These are phyloP conservation scores for Silene vulgaris DNA, from an alignment of 179 eudicot genomes.

Conservation along the genomic window DNA sequence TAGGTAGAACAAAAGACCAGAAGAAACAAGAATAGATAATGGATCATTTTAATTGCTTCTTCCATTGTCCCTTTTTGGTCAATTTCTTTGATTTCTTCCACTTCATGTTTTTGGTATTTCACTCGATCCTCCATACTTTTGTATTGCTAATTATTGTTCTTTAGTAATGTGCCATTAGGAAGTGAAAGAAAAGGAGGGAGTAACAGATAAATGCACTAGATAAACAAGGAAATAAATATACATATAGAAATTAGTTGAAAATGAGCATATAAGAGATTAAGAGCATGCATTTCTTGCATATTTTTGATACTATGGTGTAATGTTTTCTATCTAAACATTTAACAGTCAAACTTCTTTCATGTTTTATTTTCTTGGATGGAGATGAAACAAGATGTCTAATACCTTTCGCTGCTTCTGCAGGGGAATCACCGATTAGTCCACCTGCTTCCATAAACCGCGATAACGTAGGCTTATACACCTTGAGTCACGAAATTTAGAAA, in stretches of 20 bases:
- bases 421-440: conserved; percentile 75
- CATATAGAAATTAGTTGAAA: not conserved
- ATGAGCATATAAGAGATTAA: not conserved
- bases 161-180: too few species aligned
- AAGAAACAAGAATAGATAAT: not conserved
- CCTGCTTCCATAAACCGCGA: conserved; percentile 65
- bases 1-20: not conserved
- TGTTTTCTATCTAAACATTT: not conserved
- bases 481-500: conserved; percentile 16
- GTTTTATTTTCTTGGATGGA: not conserved
- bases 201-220: not conserved
- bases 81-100: too few species aligned
- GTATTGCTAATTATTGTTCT: too few species aligned
- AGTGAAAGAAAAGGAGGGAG: too few species aligned
- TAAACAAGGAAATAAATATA: not conserved
- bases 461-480: conserved; percentile 89
- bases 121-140: too few species aligned
- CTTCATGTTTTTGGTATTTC: too few species aligned
- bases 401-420: conserved; percentile 87
- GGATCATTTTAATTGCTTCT: too few species aligned
- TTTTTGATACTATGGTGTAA: not conserved
- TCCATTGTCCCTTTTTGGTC: too few species aligned
- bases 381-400: conserved; percentile 18
- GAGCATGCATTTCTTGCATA: not conserved
- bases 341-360: not conserved